phyloP scores from a whole-genome alignment of 495 filamentous ascomycete genomes.

The Penicillium arizonense region DNA sequence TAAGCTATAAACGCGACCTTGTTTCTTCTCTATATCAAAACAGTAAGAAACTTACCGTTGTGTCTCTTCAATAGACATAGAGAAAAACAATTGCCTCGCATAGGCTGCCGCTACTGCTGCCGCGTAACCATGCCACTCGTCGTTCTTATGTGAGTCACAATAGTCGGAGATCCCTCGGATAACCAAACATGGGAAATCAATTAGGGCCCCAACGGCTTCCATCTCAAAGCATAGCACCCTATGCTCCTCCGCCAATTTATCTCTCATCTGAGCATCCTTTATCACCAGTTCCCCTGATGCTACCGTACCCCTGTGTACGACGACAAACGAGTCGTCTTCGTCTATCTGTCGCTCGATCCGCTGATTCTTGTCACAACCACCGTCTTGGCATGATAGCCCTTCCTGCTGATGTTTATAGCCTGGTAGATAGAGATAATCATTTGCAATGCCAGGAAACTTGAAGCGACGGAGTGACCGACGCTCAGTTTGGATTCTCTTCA shows the following conservation, averaged over 20 bases:
- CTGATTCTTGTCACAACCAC: constrained; percentile 9
- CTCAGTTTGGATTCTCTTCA: constrained; percentile 9
- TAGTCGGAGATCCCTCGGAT: constrained; percentile 44
- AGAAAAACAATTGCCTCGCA: constrained; percentile 28
- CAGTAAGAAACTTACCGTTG: too few relatives aligned
- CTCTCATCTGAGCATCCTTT: constrained; percentile 22
- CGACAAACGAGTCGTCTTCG: constrained; percentile 8
- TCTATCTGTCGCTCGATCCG: constrained; percentile 11
- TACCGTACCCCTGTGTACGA: constrained; percentile 34
- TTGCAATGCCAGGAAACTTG: constrained; percentile 11
- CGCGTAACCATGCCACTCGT: constrained; percentile 7
- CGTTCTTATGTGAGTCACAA: constrained; percentile 38
- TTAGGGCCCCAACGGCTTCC: constrained; percentile 40
- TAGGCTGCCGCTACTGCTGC: constrained; percentile 34
- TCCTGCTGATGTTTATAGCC: constrained; percentile 19
- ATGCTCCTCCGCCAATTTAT: constrained; percentile 11
- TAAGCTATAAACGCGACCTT: too few relatives aligned
- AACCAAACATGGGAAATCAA: constrained; percentile 31
- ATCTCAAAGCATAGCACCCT: constrained; percentile 40
- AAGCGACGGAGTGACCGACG: constrained; percentile 10
- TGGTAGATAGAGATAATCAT: constrained; percentile 26
- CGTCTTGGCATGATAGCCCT: constrained; percentile 12
- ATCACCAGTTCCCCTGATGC: constrained; percentile 36
- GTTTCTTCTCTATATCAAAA: too few relatives aligned
- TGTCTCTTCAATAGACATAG: background rate